Evolutionary conservation across 306 rosid genomes (phyloP).

Genomic region (Canavalia ensiformis): DNA sequence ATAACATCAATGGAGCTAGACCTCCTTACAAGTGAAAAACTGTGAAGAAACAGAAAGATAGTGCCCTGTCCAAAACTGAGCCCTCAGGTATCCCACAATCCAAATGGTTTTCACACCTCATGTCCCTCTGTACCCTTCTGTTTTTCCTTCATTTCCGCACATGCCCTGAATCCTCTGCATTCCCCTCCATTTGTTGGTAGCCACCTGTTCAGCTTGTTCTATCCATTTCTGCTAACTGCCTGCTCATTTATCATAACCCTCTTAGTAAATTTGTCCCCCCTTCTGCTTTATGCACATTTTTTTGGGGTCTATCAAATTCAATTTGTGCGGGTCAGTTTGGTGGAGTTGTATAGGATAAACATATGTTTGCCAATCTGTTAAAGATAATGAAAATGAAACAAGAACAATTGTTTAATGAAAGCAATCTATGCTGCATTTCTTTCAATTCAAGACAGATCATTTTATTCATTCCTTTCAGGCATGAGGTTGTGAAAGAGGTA

Average conservation of each 20-base stretch:
- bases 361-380: conserved; percentile 24
- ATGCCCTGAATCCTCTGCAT: neutral
- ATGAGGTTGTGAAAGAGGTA: conserved; percentile 57
- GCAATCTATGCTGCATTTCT: conserved; percentile 35
- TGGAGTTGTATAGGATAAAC: conserved; percentile 25
- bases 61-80: neutral
- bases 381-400: conserved; percentile 19
- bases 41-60: conserved; percentile 10
- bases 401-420: conserved; percentile 22
- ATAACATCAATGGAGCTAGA: conserved; percentile 23
- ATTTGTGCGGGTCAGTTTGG: conserved; percentile 20
- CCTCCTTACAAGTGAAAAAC: conserved; percentile 35
- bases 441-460: conserved; percentile 34
- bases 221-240: neutral
- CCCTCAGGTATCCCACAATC: neutral
- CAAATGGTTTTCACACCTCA: conserved; percentile 12
- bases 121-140: neutral
- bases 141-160: neutral
- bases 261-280: neutral
- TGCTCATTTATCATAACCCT: neutral
- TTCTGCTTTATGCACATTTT: neutral
- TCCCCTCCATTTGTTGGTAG: conserved; percentile 19
- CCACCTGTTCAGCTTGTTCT: conserved; percentile 22
- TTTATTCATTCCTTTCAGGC: conserved; percentile 59
- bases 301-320: conserved; percentile 24